Evolutionary conservation across 305 asterid genomes (phyloP), one percentile per base, ranked within the genome.

Genomic region (Nicotiana rustica): DNA sequence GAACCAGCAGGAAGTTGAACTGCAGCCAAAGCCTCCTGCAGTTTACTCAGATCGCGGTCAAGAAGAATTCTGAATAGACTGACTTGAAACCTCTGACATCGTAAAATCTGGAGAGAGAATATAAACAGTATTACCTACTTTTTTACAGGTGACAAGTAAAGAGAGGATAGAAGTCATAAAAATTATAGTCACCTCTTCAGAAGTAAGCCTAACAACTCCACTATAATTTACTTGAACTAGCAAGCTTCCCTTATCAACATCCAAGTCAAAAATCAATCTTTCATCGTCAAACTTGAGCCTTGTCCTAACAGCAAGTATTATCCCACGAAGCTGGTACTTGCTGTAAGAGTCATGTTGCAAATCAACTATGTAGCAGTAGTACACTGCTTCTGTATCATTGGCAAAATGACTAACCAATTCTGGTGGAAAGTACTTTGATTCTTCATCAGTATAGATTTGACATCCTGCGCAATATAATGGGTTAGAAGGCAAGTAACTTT

Each of bases 51-150:
- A 66, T 89, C 81, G 14, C 87, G 93, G 87, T 89, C 86, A 33
- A 93, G 82, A 83, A 96, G 94, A 65, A 86, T 71, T 82, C 86
- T 81, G 68, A 94, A 88, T 77, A 94, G 81, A 52, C 89, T 84
- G 9, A 82, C 82, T 84, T 96, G 98, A 82, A 94, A 94, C 62
- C 82, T 83, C 86, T 64, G 92, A 85, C 93, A 90, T n/a, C 83
- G 21, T 35, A 52, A 83, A 84, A 93, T 90, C 95, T 95, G 92
- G 81, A 60, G 85, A 56, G 33, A 59, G 38, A 83, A 18, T 25
- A 19, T 7, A 2, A 15, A 55, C 21, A 12, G 36, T 47, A 71
- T 71, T 10, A 47, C 0, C 7, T 12, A 71, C 35, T 3, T 19
- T 3, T 47, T 19, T 19, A 71, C 13, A 21, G 2, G 12, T 71